Base-by-base conservation (phyloP, 768 basidiomycete species). In the Tulasnella sp. region DNA sequence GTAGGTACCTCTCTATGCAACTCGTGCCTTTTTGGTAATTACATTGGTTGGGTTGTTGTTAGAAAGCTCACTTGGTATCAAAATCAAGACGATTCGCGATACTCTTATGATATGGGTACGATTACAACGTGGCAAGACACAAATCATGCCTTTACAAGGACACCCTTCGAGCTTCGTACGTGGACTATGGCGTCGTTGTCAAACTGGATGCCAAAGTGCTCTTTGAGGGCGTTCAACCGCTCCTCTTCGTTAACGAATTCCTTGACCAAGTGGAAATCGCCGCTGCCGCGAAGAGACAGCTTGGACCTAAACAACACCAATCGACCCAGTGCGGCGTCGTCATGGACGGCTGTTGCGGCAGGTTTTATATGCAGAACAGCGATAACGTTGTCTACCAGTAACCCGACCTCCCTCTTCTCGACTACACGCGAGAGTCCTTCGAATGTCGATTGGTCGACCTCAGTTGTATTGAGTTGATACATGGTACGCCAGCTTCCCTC, bases 151-250 rank as follows among this genome's bases (percentile, higher is more conserved):
- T n/a, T n/a, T n/a, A n/a, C 46, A 9, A 48, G 46, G 8, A 32
- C 46, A 31, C 27, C 46, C 14, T 48, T 27, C n/a, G 29, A 29
- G 25, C 34, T 48, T 29, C 19, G 27, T 29, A 54, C 39, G 21
- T 40, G 17, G 17, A 23, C 52, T 9, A 39, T 39, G 37, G 52
- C 52, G 23, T 54, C 52, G n/a, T 29, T 17, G 7, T 36, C 23
- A 39, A 23, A 54, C 12, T n/a, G 42, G 32, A 57, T 57, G 14
- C 41, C 29, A 31, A 57, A 57, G 19, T 31, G 32, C 31, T 57
- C 55, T 6, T 57, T 57, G 31, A 57, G 42, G 14, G 43, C 55
- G 12, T n/a, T 7, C 32, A 57, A 36, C 29, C 55, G n/a, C 25
- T 46, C 55, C 55, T 49, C 34, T 17, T 57, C 55, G 25, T 45